Percentiles rank a stretch among this genome's conserved stretches.
phyloP scores from a whole-genome alignment of 2,329 filamentous ascomycete genomes.

The Zymoseptoria passerinii region DNA sequence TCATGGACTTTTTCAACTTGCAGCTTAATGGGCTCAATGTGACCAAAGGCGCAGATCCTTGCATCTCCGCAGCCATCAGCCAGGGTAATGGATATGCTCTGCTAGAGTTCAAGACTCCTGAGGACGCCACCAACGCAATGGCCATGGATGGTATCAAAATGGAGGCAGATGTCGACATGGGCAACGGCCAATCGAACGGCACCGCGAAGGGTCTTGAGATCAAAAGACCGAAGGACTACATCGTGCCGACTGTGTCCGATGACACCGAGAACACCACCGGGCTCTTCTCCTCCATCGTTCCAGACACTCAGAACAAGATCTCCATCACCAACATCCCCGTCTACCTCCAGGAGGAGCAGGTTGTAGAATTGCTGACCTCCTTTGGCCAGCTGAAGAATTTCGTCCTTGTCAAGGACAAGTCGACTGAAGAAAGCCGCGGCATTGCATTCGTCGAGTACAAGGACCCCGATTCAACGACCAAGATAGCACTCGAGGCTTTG shows the following conservation, averaged over 20 bases:
- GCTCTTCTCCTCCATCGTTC: conserved; percentile 68
- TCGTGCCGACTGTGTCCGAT: conserved; percentile 72
- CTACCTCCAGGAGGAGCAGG: conserved; percentile 84
- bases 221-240: conserved; percentile 90
- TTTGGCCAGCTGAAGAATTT: conserved; percentile 94
- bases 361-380: conserved; percentile 78
- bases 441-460: conserved; percentile 95
- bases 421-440: conserved; percentile 72
- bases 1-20: conserved; percentile 86
- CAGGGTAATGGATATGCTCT: conserved; percentile 74
- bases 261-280: conserved; percentile 67
- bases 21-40: conserved; percentile 96
- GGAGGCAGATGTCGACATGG: conserved; percentile 54
- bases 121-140: conserved; percentile 83
- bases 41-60: conserved; percentile 74
- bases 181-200: conserved; percentile 47
- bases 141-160: conserved; percentile 85
- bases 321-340: conserved; percentile 81
- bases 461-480: conserved; percentile 61
- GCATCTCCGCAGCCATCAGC: conserved; percentile 72
- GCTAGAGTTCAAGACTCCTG: conserved; percentile 78
- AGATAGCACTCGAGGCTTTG: conserved; percentile 79
- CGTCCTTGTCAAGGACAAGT: conserved; percentile 75
- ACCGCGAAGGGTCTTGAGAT: conserved; percentile 58
- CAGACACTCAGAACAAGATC: conserved; percentile 92